Base-by-base conservation (phyloP, 495 filamentous ascomycete species). In the Aspergillus funiculosus region DNA sequence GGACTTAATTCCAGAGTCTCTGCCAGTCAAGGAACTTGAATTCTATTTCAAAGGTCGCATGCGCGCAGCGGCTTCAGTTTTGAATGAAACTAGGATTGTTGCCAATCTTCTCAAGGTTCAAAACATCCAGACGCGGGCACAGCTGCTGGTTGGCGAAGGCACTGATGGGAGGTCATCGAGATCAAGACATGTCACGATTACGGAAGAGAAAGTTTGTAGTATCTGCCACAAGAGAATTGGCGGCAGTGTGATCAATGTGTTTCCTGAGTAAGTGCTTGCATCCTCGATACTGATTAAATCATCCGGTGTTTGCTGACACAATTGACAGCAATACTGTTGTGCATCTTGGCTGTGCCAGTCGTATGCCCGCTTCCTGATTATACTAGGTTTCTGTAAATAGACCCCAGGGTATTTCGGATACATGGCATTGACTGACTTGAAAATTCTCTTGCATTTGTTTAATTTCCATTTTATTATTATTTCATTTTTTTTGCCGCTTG, bases 181-280 rank as follows among this genome's bases (percentile, higher is more conserved):
- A 51, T 88, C 85, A 55, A 71, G 85, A 45, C 72, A 82, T 50
- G 88, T 94, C 22, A 77, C 88, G 6, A 78, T 98, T 46, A 74
- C 71, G 1, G 91, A 98, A 54, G 89, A 96, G 52, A 75, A 86
- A 46, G 83, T 92, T 17, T 98, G 92, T 61, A 81, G 85, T 8
- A 85, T 92, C 27, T 98, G 92, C 60, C 83, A 94, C 62, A 96
- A 95, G 69, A 69, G 92, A 45, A 75, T 98, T 50, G 92, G 94
- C 5, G 81, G 86, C 10, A 92, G 84, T 63, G 92, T 94, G 14
- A 85, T 97, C 40, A 78, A 81, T 59, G 81, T 86, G 43, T 77
- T 80, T 58, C 80, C 85, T 31, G 77, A 82, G 79, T 77, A 71
- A 60, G 70, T 76, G 8, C 24, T 22, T 46, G 18, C 41, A 5